Conservation (phyloP, 495 filamentous ascomycete genomes). For the Darksidea phi region DNA sequence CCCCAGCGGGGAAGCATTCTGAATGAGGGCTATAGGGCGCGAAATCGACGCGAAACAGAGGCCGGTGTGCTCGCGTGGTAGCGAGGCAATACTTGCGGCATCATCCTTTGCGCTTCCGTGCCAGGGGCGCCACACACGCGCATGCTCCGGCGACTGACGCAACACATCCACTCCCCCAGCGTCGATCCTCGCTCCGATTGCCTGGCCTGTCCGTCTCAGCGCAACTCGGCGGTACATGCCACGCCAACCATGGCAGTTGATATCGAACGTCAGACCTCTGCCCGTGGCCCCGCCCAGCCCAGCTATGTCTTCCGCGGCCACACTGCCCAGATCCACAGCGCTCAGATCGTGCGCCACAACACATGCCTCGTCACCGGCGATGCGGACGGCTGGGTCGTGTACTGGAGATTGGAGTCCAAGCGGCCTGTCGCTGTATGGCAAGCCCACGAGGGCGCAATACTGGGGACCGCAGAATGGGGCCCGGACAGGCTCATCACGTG, state of each 20-base stretch:
- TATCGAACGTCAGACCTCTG: constrained; percentile 32
- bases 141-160: neutral
- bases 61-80: too few species aligned
- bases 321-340: constrained; percentile 72
- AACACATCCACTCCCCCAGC: neutral
- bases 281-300: constrained; percentile 64
- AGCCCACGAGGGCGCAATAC: constrained; percentile 74
- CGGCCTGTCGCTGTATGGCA: constrained; percentile 83
- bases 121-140: neutral
- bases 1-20: too few species aligned
- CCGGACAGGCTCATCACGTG: constrained; percentile 70
- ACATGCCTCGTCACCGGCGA: constrained; percentile 81
- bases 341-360: constrained; percentile 70
- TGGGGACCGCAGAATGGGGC: constrained; percentile 71
- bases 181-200: constrained; percentile 32
- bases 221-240: neutral
- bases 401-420: constrained; percentile 83
- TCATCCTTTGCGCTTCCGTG: neutral
- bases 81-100: too few species aligned
- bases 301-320: constrained; percentile 88
- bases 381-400: constrained; percentile 81
- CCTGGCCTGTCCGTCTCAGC: constrained; percentile 14
- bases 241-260: constrained; percentile 14
- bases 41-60: too few species aligned
- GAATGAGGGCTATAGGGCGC: too few species aligned